A percentile compares a stretch with the other conserved stretches of the same genome.
These are phyloP conservation scores for Grosmannia serpens DNA, from an alignment of 2,329 filamentous ascomycete species.

Conservation along the genomic window DNA sequence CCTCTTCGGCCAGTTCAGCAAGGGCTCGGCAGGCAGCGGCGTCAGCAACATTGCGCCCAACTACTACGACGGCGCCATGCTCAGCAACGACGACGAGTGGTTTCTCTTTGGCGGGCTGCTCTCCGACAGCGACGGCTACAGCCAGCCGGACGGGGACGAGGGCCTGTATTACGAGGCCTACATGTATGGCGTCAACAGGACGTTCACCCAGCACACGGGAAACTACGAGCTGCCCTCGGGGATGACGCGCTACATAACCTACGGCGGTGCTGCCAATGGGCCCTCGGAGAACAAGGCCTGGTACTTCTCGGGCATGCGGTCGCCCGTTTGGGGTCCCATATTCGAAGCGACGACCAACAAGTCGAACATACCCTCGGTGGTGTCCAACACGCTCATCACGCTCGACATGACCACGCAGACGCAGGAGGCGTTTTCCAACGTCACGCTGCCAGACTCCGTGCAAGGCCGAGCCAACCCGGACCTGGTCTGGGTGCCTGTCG, in stretches of 20 bases:
- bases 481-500: slow-evolving; percentile 67
- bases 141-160: slow-evolving; percentile 27
- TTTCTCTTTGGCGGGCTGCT: slow-evolving; percentile 52
- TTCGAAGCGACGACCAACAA: slow-evolving; percentile 22
- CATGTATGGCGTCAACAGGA: slow-evolving; percentile 32
- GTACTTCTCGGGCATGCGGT: slow-evolving; percentile 56
- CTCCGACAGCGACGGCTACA: slow-evolving; percentile 20
- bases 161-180: slow-evolving; percentile 41
- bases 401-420: slow-evolving; percentile 45
- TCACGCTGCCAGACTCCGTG: slow-evolving; percentile 36
- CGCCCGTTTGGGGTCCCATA: slow-evolving; percentile 38
- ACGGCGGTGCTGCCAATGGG: slow-evolving; percentile 50
- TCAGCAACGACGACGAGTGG: slow-evolving; percentile 52
- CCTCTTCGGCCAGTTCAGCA: slow-evolving; percentile 36
- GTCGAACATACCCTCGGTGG: slow-evolving; percentile 26
- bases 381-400: slow-evolving; percentile 46
- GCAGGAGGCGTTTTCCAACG: slow-evolving; percentile 44
- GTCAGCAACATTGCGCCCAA: slow-evolving; percentile 42
- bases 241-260: slow-evolving; percentile 51
- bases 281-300: slow-evolving; percentile 61
- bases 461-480: slow-evolving; percentile 50
- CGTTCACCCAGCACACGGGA: slow-evolving; percentile 32
- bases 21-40: slow-evolving; percentile 29
- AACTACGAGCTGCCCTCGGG: slow-evolving; percentile 26
- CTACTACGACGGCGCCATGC: slow-evolving; percentile 51